Base-by-base conservation (phyloP, 306 rosid species). In the Lathyrus sativus region DNA sequence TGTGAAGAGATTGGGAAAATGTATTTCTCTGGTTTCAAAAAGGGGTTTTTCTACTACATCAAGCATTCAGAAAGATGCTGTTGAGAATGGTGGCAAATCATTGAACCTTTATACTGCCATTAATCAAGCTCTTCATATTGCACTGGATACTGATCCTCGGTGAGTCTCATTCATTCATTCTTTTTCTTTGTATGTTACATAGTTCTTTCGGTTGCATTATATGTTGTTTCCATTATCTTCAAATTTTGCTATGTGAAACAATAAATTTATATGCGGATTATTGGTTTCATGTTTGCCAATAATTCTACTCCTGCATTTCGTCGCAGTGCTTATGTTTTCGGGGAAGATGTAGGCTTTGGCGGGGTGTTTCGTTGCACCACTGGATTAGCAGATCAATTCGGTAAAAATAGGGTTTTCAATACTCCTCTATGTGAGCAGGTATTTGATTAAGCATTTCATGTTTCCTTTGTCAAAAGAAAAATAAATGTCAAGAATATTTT, bases 331-430 rank as follows among this genome's bases (percentile, higher is more conserved):
- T 93, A 78, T 78, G 87, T 88, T 45, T 93, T 93, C 72, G 99
- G 99, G 62, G 99, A 93, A 78, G 99, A 93, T 84, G 97, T 93
- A 19, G 70, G 97, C 76, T 93, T 93, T 62, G 99, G 99, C 35
- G 99, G 99, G 44, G 99, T 93, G 37, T 93, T 93, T 76, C 97
- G 99, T n/a, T 93, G 99, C 84, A 93, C 99, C 13, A 85, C 96
- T 11, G 99, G 99, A 56, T 81, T 93, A 79, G 99, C 87, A 13
- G 99, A 88, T 45, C 86, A 75, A 43, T 93, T 88, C 70, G 99
- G 99, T 38, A 89, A 86, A 83, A 53, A 65, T 6, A 89, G 99
- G 83, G 99, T 93, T 82, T 90, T 90, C 85, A 93, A 93, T 76
- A 93, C 97, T 60, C 99, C 99, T 61, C 92, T 93, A 19, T 93